Evolutionary conservation across 148 eudicot genomes (phyloP).

Genomic region (Rhododendron williamsianum): DNA sequence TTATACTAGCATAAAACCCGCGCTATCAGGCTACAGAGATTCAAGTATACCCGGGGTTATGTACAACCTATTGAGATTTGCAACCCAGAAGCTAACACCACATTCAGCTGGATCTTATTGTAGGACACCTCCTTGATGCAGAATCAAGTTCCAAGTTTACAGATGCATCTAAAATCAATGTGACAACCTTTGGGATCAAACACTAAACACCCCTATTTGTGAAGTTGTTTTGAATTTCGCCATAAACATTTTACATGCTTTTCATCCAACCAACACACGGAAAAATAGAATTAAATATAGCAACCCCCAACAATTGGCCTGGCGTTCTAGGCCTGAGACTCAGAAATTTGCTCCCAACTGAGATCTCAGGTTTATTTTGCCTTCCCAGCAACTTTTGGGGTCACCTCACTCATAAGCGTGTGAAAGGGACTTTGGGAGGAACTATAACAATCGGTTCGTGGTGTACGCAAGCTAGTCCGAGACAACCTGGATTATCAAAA

Average conservation of each 20-base stretch:
- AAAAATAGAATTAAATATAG: neutral
- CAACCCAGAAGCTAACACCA: neutral
- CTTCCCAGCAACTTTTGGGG: too few relatives aligned
- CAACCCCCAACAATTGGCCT: neutral
- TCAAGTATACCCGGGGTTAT: too few relatives aligned
- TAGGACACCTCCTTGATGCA: neutral
- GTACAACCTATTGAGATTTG: neutral
- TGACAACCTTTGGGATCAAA: neutral
- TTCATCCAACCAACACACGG: neutral
- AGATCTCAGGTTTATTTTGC: too few relatives aligned
- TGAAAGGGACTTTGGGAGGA: too few relatives aligned
- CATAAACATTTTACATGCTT: neutral
- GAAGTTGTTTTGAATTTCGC: neutral
- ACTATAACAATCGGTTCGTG: too few relatives aligned
- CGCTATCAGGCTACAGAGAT: too few relatives aligned
- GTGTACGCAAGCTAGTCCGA: too few relatives aligned
- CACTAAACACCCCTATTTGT: neutral
- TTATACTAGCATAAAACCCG: too few relatives aligned
- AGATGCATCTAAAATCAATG: neutral
- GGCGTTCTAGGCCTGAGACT: too few relatives aligned
- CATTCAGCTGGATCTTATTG: neutral
- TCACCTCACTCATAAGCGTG: too few relatives aligned
- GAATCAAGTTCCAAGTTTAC: neutral
- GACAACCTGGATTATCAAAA: too few relatives aligned
- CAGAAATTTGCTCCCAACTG: too few relatives aligned